Conservation (phyloP, 768 basidiomycete genomes). For the Leucogyrophana mollusca region DNA sequence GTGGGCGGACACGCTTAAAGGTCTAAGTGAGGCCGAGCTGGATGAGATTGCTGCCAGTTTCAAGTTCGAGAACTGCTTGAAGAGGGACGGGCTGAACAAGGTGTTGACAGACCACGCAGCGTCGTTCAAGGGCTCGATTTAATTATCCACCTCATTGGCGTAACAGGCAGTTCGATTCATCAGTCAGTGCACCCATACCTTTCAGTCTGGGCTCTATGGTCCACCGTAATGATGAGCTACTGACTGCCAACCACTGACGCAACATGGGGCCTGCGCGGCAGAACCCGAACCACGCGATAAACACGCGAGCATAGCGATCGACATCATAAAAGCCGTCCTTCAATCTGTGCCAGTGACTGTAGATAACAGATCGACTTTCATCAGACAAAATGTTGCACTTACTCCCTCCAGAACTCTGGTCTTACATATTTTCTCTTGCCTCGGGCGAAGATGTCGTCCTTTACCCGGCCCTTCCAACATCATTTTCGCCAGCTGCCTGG, state of each 20-base stretch:
- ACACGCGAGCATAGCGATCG: no score
- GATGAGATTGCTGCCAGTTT: constrained; percentile 42
- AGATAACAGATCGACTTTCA: no score
- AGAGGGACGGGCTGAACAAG: constrained; percentile 22
- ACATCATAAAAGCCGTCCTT: no score
- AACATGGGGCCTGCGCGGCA: no score
- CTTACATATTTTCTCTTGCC: constrained; percentile 67
- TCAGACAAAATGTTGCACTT: constrained; percentile 34
- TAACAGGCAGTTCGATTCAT: no score
- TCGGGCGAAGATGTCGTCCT: constrained; percentile 71
- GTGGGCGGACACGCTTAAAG: constrained; percentile 32
- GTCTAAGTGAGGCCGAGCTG: constrained; percentile 32
- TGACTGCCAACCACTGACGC: no score
- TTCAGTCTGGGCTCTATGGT: no score
- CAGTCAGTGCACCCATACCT: no score
- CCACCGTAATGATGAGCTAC: no score
- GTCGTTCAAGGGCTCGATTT: neutral
- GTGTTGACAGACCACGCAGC: constrained; percentile 12
- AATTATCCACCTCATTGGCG: no score
- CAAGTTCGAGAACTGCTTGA: constrained; percentile 38
- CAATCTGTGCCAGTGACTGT: no score
- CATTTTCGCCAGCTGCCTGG: constrained; percentile 68
- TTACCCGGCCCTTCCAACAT: constrained; percentile 56
- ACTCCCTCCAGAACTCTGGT: constrained; percentile 71
- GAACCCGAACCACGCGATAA: no score